Base-by-base conservation (phyloP, 257 asterid species). In the Petrea volubilis region DNA sequence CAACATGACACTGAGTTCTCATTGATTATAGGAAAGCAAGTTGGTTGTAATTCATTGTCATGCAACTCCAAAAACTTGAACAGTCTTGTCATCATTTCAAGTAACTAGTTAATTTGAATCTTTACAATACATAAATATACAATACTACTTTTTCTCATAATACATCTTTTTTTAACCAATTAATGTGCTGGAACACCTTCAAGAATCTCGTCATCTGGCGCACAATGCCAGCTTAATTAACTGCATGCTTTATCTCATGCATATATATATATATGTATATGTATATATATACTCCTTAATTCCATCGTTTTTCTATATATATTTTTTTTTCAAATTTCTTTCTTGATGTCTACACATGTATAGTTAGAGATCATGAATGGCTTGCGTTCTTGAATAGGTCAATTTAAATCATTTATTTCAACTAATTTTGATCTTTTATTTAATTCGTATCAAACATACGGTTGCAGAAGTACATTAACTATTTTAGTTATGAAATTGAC, bases 11-110 rank as follows among this genome's bases (percentile, higher is more conserved):
- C 36, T 52, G 43, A 68, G 52, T 15, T 61, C 11, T 53, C 23
- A 68, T 61, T 69, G 27, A 46, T 58, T 70, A 59, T 46, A 36
- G n/a, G 23, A 2, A 60, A 60, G 21, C 27, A 27, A 69, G 76
- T 76, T 61, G 77, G 76, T 70, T 55, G 47, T 20, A 46, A 63
- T 76, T 70, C 55, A 17, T 75, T 75, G 62, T 76, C 77, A 36
- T 47, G 25, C 68, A 21, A 21, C 47, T 73, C 12, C 68, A 23
- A 67, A 24, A 68, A 15, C 49, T 31, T 51, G 33, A 36, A 64
- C 74, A 56, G 24, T 3, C 50, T 20, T 43, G 18, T 43, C 41
- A 27, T 25, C 57, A 15, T 55, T 55, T 61, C 20, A 23, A 27
- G 55, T 27, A n/a, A 34, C 23, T 57, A 60, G 14, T 7, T 10